A percentile compares a stretch with the other conserved stretches of the same genome.
phyloP scores from a whole-genome alignment of 495 filamentous ascomycete species.

The Penicillium subrubescens region DNA sequence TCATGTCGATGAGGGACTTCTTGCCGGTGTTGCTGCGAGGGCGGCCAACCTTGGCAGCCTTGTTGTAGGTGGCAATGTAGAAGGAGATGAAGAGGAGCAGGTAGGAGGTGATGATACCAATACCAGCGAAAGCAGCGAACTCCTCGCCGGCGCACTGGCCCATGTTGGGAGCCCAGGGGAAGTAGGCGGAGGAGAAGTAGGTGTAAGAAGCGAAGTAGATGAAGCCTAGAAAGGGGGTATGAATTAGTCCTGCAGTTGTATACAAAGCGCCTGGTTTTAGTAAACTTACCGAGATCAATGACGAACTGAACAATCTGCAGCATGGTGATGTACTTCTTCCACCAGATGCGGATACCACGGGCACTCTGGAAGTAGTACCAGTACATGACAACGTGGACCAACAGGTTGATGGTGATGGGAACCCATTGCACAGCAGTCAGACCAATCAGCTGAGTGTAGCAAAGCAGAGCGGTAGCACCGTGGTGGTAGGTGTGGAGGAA shows the following conservation, averaged over 20 bases:
- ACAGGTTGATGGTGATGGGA: constrained; percentile 66
- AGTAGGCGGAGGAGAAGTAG: constrained; percentile 93
- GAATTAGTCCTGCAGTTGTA: neutral
- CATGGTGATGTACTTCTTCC: constrained; percentile 62
- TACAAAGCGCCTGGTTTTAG: constrained; percentile 9
- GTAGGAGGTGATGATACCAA: constrained; percentile 89
- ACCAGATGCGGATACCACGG: constrained; percentile 60
- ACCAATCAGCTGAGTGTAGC: constrained; percentile 72
- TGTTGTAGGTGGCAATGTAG: constrained; percentile 97
- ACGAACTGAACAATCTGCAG: constrained; percentile 62
- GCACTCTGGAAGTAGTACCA: constrained; percentile 67
- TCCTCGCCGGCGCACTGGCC: constrained; percentile 95
- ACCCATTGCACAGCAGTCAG: constrained; percentile 70
- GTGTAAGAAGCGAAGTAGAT: constrained; percentile 96
- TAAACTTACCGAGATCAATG: constrained; percentile 55
- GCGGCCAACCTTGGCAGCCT: constrained; percentile 66
- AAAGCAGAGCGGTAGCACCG: constrained; percentile 69
- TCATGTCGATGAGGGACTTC: constrained; percentile 57
- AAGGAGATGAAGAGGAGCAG: constrained; percentile 98
- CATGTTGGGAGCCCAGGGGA: constrained; percentile 74
- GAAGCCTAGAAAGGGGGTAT: constrained; percentile 58
- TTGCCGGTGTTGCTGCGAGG: constrained; percentile 54
- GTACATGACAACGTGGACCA: constrained; percentile 73
- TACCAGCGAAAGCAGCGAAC: constrained; percentile 93
- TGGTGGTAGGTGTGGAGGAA: constrained; percentile 79